phyloP scores from a whole-genome alignment of 768 basidiomycete species.

The Obba rivulosa region DNA sequence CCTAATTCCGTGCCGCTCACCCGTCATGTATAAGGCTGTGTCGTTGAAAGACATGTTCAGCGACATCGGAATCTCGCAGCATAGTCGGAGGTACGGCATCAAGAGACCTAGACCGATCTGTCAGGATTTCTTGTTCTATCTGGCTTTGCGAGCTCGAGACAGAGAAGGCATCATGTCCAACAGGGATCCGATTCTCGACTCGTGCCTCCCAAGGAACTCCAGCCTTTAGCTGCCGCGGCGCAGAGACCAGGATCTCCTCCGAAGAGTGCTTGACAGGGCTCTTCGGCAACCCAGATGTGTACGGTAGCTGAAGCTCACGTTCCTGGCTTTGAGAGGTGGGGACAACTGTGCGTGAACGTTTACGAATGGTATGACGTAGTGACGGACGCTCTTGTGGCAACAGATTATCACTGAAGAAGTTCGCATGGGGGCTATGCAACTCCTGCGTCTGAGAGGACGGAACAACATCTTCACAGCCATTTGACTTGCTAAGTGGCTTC shows the following conservation, averaged over 20 bases:
- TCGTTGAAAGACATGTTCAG: too few relatives aligned
- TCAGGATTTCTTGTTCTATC: constrained; percentile 24
- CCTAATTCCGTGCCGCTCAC: too few relatives aligned
- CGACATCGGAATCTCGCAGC: too few relatives aligned
- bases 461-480: constrained; percentile 3
- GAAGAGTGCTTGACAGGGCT: neutral
- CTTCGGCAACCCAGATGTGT: neutral
- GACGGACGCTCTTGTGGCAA: neutral
- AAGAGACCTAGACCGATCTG: neutral
- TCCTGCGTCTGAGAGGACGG: constrained; percentile 18
- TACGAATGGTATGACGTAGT: neutral
- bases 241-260: too few relatives aligned
- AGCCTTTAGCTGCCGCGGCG: too few relatives aligned
- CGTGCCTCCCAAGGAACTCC: neutral
- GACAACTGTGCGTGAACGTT: constrained; percentile 3
- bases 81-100: too few relatives aligned
- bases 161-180: neutral
- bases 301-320: constrained; percentile 7
- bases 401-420: too few relatives aligned
- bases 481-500: neutral
- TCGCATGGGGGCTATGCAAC: too few relatives aligned
- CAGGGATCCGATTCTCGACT: too few relatives aligned
- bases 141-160: constrained; percentile 30
- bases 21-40: too few relatives aligned
- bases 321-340: constrained; percentile 17